A percentile compares a stretch with the other conserved stretches of the same genome.
phyloP scores from a whole-genome alignment of 1,284 basidiomycete genomes.

The Marasmius tenuissimus region DNA sequence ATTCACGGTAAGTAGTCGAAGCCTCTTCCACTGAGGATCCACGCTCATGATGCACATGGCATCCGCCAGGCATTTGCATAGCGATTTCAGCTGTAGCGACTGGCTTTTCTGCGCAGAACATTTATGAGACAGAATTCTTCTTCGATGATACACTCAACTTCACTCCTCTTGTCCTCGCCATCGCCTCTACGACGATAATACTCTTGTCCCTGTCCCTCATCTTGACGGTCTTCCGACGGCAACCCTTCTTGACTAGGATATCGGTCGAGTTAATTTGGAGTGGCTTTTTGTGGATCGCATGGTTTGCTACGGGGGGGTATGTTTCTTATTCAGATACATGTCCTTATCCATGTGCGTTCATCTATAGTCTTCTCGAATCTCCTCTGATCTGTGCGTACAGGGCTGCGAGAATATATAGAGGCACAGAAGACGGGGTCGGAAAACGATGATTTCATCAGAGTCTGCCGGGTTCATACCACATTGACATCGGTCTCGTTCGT shows the following conservation, averaged over 20 bases:
- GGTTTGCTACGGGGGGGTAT: neutral
- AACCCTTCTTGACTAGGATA: neutral
- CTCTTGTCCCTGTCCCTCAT: constrained; percentile 5
- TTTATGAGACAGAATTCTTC: neutral
- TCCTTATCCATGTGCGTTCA: neutral
- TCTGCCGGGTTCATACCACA: neutral
- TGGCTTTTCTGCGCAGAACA: neutral
- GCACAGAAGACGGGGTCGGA: neutral
- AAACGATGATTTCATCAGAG: neutral
- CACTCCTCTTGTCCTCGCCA: constrained; percentile 12
- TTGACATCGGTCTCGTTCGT: neutral
- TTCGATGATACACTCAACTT: neutral
- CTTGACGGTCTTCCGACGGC: neutral
- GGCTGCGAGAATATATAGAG: neutral
- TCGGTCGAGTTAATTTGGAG: neutral
- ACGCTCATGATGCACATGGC: neutral
- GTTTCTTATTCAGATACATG: neutral
- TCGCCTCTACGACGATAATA: constrained; percentile 13
- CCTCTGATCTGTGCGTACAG: neutral
- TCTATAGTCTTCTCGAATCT: neutral
- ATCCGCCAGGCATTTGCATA: neutral
- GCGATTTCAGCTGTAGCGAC: neutral
- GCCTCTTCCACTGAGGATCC: neutral
- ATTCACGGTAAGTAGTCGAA: neutral
- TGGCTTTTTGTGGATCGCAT: neutral